Evolutionary conservation across 352 stramenopile genomes (phyloP), one percentile per base, ranked within the genome.

Genomic region (Phytophthora niederhauseri): DNA sequence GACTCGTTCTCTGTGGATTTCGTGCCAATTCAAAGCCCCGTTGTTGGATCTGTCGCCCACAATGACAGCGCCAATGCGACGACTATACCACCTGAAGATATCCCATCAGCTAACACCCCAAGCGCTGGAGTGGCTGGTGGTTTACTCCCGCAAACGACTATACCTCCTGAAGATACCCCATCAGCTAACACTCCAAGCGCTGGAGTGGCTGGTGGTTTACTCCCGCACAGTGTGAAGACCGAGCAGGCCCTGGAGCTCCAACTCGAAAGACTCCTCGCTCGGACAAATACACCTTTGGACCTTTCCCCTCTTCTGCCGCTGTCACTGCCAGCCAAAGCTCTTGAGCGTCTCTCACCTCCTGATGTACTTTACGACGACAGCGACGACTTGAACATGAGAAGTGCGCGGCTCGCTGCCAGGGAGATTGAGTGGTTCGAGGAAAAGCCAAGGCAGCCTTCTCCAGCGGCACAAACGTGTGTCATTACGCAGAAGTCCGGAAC

Each of bases 1-100:
- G 49, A 41, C 11, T 52, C 58, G 4, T 41, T 49, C 6, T 65
- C 58, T 50, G 36, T 58, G 9, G 58, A 65, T 36, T 66, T 54
- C 59, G 17, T 43, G 14, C 15, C 59, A 1, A 17, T 58, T 22
- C 59, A 46, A 34, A 53, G 20, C 38, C 20, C 45, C 8, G 6
- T 24, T 0, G 36, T n/a, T n/a, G 3, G 36, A 0, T 5, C 36
- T n/a, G 14, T 6, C 36, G 12, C 7, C 15, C 36, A 45, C 6
- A 17, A 49, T 22, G 41, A 17, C 41, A 49, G 17, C 14, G 17
- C 41, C 6, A 49, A 22, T 3, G 17, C 41, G 41, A 20, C 14
- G 41, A 49, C 41, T 2, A 20, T 20, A 49, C 8, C 15, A 24
- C 12, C 41, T 20, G 41, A 49, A 24, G 0, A 17, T 49, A 15